These are phyloP conservation scores for Phycomyces blakesleeanus DNA, from an alignment of 192 early-diverging fungal genomes.

Conservation along the genomic window DNA sequence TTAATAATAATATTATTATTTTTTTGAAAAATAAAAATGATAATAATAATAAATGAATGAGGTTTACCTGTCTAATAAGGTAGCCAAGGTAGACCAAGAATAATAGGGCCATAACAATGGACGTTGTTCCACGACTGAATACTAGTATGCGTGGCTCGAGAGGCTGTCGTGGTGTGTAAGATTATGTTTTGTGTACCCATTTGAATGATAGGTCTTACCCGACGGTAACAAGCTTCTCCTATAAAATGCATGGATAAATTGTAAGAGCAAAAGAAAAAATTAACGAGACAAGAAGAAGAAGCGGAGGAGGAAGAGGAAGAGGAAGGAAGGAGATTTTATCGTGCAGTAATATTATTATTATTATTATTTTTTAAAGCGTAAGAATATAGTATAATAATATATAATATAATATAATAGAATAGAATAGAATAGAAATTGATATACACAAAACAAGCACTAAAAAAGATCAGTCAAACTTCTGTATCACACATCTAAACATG, in stretches of 20 bases:
- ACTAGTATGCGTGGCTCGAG: constrained; percentile 11
- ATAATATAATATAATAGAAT: too few relatives aligned
- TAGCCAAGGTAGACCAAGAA: constrained; percentile 15
- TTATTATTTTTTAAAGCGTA: too few relatives aligned
- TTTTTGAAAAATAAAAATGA: not conserved
- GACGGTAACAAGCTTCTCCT: constrained; percentile 16
- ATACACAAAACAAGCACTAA: not conserved
- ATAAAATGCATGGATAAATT: constrained; percentile 19
- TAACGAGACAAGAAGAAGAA: too few relatives aligned
- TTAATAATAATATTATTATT: not conserved
- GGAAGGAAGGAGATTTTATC: not conserved
- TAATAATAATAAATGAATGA: not conserved
- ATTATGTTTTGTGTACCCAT: not conserved
- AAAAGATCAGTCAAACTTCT: not conserved
- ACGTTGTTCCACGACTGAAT: constrained; percentile 2
- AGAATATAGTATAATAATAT: too few relatives aligned
- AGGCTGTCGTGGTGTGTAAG: not conserved
- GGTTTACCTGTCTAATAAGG: constrained; percentile 8
- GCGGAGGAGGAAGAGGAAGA: too few relatives aligned
- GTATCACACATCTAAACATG: too few relatives aligned
- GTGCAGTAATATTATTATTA: too few relatives aligned
- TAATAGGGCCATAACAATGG: not conserved
- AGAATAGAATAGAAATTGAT: not conserved
- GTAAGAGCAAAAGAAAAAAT: not conserved
- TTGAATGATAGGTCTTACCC: not conserved